Evolutionary conservation across 805 yeast genomes (phyloP).

Genomic region (Wickerhamomyces bisporus): DNA sequence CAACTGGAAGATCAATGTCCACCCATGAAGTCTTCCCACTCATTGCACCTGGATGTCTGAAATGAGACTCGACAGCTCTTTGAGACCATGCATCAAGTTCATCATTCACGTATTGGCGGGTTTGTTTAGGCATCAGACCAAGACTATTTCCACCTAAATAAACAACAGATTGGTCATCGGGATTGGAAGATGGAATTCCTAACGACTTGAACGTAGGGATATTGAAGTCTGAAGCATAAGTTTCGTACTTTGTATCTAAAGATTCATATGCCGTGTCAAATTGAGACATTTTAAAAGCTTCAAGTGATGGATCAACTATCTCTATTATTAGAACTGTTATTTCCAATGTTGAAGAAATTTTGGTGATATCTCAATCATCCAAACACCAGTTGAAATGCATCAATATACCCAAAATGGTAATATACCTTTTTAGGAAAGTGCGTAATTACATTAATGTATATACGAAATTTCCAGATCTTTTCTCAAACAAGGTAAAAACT

Average conservation of each 20-base stretch:
- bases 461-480: too few species aligned
- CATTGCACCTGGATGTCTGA: slow-evolving; percentile 50
- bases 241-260: slow-evolving; percentile 22
- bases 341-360: too few species aligned
- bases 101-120: slow-evolving; percentile 48
- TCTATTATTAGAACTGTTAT: too few species aligned
- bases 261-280: slow-evolving; percentile 1
- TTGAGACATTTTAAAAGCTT: too few species aligned
- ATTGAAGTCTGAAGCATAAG: slow-evolving; percentile 43
- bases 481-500: too few species aligned
- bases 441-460: too few species aligned
- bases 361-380: too few species aligned
- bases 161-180: slow-evolving; percentile 30
- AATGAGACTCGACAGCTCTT: slow-evolving; percentile 83
- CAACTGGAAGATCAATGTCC: slow-evolving; percentile 73
- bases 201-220: slow-evolving; percentile 65
- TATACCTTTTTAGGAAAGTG: too few species aligned
- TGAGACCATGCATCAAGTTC: slow-evolving; percentile 82
- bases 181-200: slow-evolving; percentile 30
- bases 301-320: too few species aligned
- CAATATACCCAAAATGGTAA: too few species aligned
- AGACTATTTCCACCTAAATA: slow-evolving; percentile 93
- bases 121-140: slow-evolving; percentile 76
- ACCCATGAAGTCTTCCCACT: slow-evolving; percentile 66
- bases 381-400: too few species aligned